Evolutionary conservation across 495 filamentous ascomycete species (phyloP).

Genomic region (Amphirosellinia nigrospora): DNA sequence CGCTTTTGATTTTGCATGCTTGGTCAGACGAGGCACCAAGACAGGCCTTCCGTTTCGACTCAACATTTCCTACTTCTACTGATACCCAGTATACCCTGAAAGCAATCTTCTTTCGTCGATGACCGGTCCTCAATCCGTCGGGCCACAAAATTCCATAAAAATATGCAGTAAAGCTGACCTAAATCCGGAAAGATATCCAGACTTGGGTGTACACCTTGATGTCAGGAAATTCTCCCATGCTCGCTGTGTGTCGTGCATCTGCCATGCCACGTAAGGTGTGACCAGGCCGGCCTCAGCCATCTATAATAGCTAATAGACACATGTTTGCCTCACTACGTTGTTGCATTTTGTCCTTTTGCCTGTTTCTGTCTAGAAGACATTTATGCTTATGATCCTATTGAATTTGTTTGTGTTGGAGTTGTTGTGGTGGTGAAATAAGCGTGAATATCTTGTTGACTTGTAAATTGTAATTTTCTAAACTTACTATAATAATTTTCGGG

Average conservation of each 20-base stretch:
- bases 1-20: constrained; percentile 44
- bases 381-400: no score
- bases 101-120: constrained; percentile 33
- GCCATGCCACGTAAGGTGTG: constrained; percentile 34
- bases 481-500: no score
- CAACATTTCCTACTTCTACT: constrained; percentile 43
- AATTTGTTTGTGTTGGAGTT: no score
- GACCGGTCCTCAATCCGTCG: constrained; percentile 11
- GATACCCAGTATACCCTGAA: constrained; percentile 48
- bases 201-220: constrained; percentile 12
- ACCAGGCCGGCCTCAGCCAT: constrained; percentile 35
- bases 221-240: constrained; percentile 28
- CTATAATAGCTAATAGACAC: constrained; percentile 47
- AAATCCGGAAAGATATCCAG: not conserved
- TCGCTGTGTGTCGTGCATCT: constrained; percentile 27
- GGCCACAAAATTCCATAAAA: constrained; percentile 12
- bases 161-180: constrained; percentile 10
- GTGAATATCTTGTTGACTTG: no score
- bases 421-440: no score
- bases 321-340: constrained; percentile 33
- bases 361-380: not conserved
- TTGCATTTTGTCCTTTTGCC: not conserved
- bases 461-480: no score
- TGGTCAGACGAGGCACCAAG: constrained; percentile 39
- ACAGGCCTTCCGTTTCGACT: constrained; percentile 39